Conservation (phyloP, 2,329 filamentous ascomycete species). For the Fusarium coicis region DNA sequence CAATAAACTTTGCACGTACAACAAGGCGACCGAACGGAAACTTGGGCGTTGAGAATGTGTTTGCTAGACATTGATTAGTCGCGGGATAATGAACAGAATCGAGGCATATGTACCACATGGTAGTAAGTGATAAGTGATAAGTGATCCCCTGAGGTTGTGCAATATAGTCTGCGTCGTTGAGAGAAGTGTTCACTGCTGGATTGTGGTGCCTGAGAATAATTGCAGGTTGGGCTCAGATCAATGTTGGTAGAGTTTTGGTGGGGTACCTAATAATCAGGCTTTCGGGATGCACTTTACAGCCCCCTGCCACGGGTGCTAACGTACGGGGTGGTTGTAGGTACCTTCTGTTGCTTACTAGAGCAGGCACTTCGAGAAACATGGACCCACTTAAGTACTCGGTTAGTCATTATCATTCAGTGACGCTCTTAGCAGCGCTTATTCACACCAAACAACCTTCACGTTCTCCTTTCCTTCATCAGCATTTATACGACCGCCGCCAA, state of each 20-base stretch:
- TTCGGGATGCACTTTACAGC: slow-evolving; percentile 8
- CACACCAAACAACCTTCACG: background rate
- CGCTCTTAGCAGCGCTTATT: slow-evolving; percentile 12
- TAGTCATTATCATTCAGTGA: slow-evolving; percentile 33
- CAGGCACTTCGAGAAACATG: background rate
- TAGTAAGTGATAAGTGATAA: background rate
- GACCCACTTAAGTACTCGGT: background rate
- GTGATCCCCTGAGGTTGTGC: background rate
- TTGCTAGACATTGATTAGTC: slow-evolving; percentile 69
- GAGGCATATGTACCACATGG: slow-evolving; percentile 53
- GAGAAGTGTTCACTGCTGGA: background rate
- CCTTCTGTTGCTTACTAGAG: background rate
- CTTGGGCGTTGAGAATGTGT: slow-evolving; percentile 97
- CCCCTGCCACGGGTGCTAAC: slow-evolving; percentile 7
- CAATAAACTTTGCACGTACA: slow-evolving; percentile 67
- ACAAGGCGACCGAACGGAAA: slow-evolving; percentile 93
- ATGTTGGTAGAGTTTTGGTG: slow-evolving; percentile 29
- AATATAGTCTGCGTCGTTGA: background rate
- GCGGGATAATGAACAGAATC: background rate
- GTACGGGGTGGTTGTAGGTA: background rate
- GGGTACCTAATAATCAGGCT: slow-evolving; percentile 33
- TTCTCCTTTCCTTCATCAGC: background rate
- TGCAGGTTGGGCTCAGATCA: slow-evolving; percentile 10
- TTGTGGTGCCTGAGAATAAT: background rate
- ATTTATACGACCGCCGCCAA: slow-evolving; percentile 12